Conservation (phyloP, 768 basidiomycete species). For the Filobasidium floriforme region DNA sequence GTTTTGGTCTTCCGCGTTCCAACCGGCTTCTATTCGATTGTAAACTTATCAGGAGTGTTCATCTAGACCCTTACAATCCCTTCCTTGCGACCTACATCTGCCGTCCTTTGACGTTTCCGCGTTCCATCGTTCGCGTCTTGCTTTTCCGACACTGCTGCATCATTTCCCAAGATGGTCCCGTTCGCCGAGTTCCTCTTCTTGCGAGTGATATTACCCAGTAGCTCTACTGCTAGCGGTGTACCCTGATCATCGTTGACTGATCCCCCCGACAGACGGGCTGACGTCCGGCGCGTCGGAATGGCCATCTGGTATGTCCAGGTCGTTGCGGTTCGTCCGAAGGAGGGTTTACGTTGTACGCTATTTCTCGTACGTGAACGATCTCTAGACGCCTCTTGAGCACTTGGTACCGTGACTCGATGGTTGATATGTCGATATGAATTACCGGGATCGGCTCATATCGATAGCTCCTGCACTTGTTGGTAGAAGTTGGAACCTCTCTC, state of each 20-base stretch:
- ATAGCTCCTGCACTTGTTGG: no score
- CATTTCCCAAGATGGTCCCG: background rate
- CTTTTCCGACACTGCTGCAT: background rate
- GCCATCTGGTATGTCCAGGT: background rate
- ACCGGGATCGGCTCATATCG: no score
- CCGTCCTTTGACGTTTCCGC: conserved; percentile 5
- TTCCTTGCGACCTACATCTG: background rate
- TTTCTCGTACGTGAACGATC: no score
- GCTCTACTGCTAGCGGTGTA: background rate
- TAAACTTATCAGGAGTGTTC: background rate
- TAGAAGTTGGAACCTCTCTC: background rate
- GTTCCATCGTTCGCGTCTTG: background rate
- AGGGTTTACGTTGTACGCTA: no score
- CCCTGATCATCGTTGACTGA: background rate
- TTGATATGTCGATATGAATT: no score
- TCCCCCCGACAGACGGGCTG: conserved; percentile 12
- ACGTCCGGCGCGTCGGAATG: conserved; percentile 12
- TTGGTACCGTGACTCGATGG: no score
- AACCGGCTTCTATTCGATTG: background rate
- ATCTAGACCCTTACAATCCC: no score
- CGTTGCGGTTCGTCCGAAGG: background rate
- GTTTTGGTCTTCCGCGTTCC: conserved; percentile 15
- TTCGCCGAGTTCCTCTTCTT: conserved; percentile 7
- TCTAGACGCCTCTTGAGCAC: no score
- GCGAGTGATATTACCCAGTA: background rate